phyloP scores from a whole-genome alignment of 768 basidiomycete species.

The Asterophora parasitica region DNA sequence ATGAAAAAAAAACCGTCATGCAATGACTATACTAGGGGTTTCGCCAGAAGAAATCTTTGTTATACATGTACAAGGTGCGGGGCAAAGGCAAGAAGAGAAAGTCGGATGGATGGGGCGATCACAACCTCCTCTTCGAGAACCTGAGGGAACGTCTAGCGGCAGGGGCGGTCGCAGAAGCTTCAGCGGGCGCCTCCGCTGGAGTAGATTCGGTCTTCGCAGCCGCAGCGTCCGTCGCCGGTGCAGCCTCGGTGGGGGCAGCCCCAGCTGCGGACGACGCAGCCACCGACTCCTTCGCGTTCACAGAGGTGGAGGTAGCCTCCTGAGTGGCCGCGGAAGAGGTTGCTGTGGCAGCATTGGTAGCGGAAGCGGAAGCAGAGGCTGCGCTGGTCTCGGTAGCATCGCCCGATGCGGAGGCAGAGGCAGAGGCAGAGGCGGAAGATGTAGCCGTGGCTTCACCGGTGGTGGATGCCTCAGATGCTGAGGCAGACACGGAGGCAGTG shows the following conservation, averaged over 20 bases:
- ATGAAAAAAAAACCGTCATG: slow-evolving; percentile 2
- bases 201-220: not conserved
- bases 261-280: too few relatives aligned
- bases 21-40: slow-evolving; percentile 9
- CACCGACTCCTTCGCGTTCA: not conserved
- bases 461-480: slow-evolving; percentile 13
- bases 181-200: not conserved
- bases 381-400: not conserved
- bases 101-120: not conserved
- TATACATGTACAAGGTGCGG: not conserved
- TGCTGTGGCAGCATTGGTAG: not conserved
- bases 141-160: not conserved
- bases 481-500: slow-evolving; percentile 1
- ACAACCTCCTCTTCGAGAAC: too few relatives aligned
- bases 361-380: not conserved
- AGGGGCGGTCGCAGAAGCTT: not conserved
- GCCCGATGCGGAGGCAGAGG: too few relatives aligned
- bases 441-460: slow-evolving; percentile 6
- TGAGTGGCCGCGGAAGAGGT: not conserved
- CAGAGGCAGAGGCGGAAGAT: not conserved
- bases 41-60: slow-evolving; percentile 3
- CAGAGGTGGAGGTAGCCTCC: slow-evolving; percentile 4
- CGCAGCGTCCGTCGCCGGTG: not conserved
- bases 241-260: not conserved
- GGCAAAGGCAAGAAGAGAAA: not conserved